Evolutionary conservation across 1,284 basidiomycete genomes (phyloP), one percentile per base, ranked within the genome.

Genomic region (Paramarasmius palmivorus): DNA sequence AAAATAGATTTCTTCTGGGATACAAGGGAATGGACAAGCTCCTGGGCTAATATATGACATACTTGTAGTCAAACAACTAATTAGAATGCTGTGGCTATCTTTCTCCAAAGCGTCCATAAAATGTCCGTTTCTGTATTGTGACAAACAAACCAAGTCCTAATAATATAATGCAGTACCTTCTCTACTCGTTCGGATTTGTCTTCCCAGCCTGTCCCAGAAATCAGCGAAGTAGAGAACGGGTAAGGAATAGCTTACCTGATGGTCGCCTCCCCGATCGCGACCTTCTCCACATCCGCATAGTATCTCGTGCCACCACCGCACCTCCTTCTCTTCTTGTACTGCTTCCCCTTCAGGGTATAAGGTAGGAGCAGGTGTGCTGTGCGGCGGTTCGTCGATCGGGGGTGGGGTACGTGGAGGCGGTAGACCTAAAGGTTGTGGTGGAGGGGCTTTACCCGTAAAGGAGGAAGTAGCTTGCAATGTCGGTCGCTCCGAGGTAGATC

Each of bases 301-400:
- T 87, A 87, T 89, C 49, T 91, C 89, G 62, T 90, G 88, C 88
- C 88, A 91, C 88, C 88, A 91, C 55, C 79, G 68, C n/a, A 72
- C 73, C 22, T 74, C 70, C 53, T 70, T 69, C 10, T 57, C 63
- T 46, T 64, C 65, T 36, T 70, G 68, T 17, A 68, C 65, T 9
- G 61, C 52, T 22, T 38, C 54, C 54, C 50, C 26, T 52, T 23
- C 53, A 19, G 64, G 58, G n/a, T 64, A 64, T 19, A 66, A 55
- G 15, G 62, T 63, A 0, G 74, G 77, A 20, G 72, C 69, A 5
- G 73, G 59, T 14, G 72, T 73, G 1, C 75, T 74, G 45, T 71
- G 70, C 15, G 77, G 77, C 4, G 77, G 74, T 53, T 66, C 49
- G 60, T 68, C 57, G 56, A 68, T 64, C 26, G 62, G 71, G 6